Evolutionary conservation across 208 protist species (phyloP).

Genomic region (Vickermania ingenoplastis): DNA sequence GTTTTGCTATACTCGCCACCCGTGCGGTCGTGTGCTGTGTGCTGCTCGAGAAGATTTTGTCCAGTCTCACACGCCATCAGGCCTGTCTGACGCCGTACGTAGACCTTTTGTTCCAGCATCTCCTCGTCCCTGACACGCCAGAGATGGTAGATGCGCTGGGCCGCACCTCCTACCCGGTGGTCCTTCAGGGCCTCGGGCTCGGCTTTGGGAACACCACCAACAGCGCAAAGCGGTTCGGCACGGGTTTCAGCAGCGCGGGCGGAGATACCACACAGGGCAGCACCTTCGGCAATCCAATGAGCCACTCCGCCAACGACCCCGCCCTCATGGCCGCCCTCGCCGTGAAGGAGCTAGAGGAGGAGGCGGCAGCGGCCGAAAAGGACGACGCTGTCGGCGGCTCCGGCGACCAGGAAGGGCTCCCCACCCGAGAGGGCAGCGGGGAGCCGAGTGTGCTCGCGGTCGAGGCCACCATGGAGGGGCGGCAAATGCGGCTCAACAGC

Average conservation of each 20-base stretch:
- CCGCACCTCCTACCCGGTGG: slow-evolving; percentile 7
- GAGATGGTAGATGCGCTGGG: slow-evolving; percentile 23
- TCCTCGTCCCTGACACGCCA: slow-evolving; percentile 54
- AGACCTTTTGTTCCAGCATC: slow-evolving; percentile 43
- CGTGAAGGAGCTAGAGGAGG: no score
- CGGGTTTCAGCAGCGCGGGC: not conserved
- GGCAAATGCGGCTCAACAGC: no score
- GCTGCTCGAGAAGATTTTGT: slow-evolving; percentile 39
- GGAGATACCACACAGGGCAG: no score
- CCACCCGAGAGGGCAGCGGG: no score
- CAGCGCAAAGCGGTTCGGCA: not conserved
- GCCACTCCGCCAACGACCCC: no score
- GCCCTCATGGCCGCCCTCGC: no score
- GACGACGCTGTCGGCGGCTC: no score
- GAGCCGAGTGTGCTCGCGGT: no score
- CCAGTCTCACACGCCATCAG: slow-evolving; percentile 47
- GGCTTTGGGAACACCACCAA: slow-evolving; percentile 13
- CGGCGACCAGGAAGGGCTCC: no score
- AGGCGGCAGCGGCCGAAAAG: no score
- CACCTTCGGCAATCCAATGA: no score
- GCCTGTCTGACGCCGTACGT: slow-evolving; percentile 38
- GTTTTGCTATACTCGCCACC: slow-evolving; percentile 27
- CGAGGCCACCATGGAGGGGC: no score
- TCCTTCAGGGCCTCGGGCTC: slow-evolving; percentile 13
- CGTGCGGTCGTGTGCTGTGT: slow-evolving; percentile 39